Base-by-base conservation (phyloP, 805 yeast genomes). In the Ogataea minuta region DNA sequence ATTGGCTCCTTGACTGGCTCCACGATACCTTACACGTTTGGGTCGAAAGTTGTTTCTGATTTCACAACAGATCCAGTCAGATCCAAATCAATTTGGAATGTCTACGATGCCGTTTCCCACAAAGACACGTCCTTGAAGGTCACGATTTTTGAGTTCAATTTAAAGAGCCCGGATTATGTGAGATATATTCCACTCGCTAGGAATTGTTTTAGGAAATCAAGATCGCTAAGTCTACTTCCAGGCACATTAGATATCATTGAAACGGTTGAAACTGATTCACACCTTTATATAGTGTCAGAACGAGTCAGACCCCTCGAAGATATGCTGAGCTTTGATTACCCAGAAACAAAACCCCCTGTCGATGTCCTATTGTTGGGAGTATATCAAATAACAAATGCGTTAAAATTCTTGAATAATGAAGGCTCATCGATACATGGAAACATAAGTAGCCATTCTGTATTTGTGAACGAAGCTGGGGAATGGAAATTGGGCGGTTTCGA, bases 401-500 rank as follows among this genome's bases (percentile, higher is more conserved):
- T 86, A 39, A 70, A 66, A 48, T 79, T 75, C 43, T 66, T 85
- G 34, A 81, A 81, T 47, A 66, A 61, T 17, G 84, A 77, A 43
- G 76, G 77, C 24, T 55, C 67, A 5, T 75, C 82, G 17, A 65
- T 83, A 5, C 83, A 85, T 53, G 91, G 89, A 5, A 77, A 78
- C 43, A 48, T 87, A 9, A 70, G 74, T 42, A 49, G 64, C 13
- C 67, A 74, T 28, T 74, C 84, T 1, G 71, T 90, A 1, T 89
- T 66, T 56, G 79, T 86, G 11, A 82, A 76, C 39, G 73, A 70
- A 21, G 55, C 68, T 11, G 95, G 96, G 10, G 95, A 84, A 54
- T 87, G 95, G 91, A 81, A 78, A 43, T 57, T 90, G 19, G 84
- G 84, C 43, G 95, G 96, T 1, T 79, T 89, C 52, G 97, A 90